Evolutionary conservation across 2,329 filamentous ascomycete species (phyloP).

Genomic region (Hortaea sp.): DNA sequence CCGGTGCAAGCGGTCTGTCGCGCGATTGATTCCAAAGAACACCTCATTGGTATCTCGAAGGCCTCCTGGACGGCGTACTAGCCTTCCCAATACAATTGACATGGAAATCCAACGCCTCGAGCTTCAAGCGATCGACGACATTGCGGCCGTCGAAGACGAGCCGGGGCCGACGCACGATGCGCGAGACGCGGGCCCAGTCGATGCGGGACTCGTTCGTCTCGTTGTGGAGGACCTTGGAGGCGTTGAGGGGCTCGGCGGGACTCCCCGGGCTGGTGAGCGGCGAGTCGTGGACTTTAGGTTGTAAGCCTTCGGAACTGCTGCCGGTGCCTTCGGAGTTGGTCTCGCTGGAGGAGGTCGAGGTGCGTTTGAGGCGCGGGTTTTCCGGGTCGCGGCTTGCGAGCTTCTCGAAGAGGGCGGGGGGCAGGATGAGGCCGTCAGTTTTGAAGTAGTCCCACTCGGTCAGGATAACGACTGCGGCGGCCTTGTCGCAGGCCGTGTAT

Average conservation of each 20-base stretch:
- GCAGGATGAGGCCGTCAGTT: constrained; percentile 15
- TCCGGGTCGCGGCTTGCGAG: not conserved
- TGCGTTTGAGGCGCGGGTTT: not conserved
- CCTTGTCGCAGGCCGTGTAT: constrained; percentile 23
- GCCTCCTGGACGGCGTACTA: not conserved
- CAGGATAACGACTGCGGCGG: constrained; percentile 23
- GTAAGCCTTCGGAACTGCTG: not conserved
- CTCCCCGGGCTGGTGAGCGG: not conserved
- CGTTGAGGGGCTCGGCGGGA: not conserved
- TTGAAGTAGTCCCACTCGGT: constrained; percentile 29
- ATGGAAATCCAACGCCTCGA: constrained; percentile 26
- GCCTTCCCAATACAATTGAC: constrained; percentile 26
- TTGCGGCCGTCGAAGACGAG: constrained; percentile 29
- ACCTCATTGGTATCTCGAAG: not conserved
- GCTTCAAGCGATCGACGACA: constrained; percentile 23
- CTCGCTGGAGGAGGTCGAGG: not conserved
- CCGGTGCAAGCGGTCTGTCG: too few relatives aligned
- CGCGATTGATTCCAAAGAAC: too few relatives aligned
- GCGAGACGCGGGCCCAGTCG: constrained; percentile 24
- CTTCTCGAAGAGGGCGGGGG: not conserved
- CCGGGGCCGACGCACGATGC: constrained; percentile 23
- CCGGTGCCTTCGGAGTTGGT: not conserved
- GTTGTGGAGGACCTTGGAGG: not conserved
- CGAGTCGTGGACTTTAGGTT: not conserved
- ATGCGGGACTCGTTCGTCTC: constrained; percentile 12